These are phyloP conservation scores for Globisporangium paroecandrum DNA, from an alignment of 352 stramenopile species.

Conservation along the genomic window DNA sequence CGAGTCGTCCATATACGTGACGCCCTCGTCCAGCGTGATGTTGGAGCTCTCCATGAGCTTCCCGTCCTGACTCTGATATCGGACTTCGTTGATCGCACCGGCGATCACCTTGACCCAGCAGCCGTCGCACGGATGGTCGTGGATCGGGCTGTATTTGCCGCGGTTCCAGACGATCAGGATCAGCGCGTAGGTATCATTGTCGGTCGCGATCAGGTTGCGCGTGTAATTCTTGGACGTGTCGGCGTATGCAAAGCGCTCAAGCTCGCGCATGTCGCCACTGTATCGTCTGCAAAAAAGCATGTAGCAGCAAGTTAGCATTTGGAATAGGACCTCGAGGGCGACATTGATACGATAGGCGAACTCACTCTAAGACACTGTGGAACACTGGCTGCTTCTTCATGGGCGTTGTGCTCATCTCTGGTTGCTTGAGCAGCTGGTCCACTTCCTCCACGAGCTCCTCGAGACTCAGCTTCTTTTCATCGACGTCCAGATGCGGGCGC, in stretches of 20 bases:
- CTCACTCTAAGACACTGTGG: constrained; percentile 40
- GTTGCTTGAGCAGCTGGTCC: constrained; percentile 34
- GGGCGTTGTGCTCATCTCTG: constrained; percentile 23
- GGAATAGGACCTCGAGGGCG: not conserved
- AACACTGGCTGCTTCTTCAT: constrained; percentile 40
- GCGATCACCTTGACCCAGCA: constrained; percentile 80
- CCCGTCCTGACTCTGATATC: constrained; percentile 39
- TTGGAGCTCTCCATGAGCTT: constrained; percentile 30
- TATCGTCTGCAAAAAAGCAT: constrained; percentile 25
- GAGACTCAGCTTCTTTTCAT: constrained; percentile 23
- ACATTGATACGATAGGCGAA: not conserved
- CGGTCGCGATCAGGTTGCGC: constrained; percentile 87
- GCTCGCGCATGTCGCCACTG: constrained; percentile 39
- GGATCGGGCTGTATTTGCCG: constrained; percentile 70
- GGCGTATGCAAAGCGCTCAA: constrained; percentile 64
- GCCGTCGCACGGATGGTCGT: constrained; percentile 87
- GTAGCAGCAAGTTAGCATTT: not conserved
- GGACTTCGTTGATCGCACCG: constrained; percentile 65
- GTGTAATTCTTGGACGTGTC: constrained; percentile 85
- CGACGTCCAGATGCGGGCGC: not conserved
- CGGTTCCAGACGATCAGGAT: constrained; percentile 92
- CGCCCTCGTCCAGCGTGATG: constrained; percentile 25
- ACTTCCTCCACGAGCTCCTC: constrained; percentile 42
- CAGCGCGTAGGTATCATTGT: constrained; percentile 89
- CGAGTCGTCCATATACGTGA: constrained; percentile 67